Percentiles rank a stretch among this genome's conserved stretches.
These are phyloP conservation scores for Diaporthe amygdali DNA, from an alignment of 2,329 filamentous ascomycete genomes.

Conservation along the genomic window DNA sequence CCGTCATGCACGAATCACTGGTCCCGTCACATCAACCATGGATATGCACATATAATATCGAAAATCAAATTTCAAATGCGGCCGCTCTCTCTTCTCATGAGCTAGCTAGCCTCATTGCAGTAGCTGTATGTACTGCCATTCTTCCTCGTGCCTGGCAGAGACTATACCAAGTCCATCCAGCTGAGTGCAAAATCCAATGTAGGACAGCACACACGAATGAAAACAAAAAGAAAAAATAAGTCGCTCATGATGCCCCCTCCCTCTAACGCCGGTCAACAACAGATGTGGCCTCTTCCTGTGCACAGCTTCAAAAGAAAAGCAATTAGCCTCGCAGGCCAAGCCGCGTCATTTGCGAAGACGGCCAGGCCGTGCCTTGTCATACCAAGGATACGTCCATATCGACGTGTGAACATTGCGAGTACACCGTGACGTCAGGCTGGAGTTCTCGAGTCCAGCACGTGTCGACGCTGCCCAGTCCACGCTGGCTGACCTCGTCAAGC, in stretches of 20 bases:
- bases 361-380: background rate
- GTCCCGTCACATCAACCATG: constrained; percentile 1
- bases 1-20: background rate
- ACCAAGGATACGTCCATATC: background rate
- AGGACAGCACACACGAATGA: background rate
- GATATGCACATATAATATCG: constrained; percentile 7
- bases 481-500: background rate
- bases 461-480: background rate
- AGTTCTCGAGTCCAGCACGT: too few relatives aligned
- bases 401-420: background rate
- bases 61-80: constrained; percentile 14
- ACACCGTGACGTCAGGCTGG: background rate
- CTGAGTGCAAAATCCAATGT: background rate
- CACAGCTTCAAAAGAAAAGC: background rate
- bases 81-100: constrained; percentile 6
- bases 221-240: background rate
- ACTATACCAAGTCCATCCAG: background rate
- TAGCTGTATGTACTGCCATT: background rate
- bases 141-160: background rate
- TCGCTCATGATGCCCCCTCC: constrained; percentile 12
- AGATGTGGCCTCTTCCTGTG: background rate
- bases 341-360: too few relatives aligned
- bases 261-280: constrained; percentile 14
- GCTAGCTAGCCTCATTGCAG: background rate
- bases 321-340: background rate